A percentile compares a stretch with the other conserved stretches of the same genome.
phyloP scores from a whole-genome alignment of 495 filamentous ascomycete species.

The Aspergillus affinis region DNA sequence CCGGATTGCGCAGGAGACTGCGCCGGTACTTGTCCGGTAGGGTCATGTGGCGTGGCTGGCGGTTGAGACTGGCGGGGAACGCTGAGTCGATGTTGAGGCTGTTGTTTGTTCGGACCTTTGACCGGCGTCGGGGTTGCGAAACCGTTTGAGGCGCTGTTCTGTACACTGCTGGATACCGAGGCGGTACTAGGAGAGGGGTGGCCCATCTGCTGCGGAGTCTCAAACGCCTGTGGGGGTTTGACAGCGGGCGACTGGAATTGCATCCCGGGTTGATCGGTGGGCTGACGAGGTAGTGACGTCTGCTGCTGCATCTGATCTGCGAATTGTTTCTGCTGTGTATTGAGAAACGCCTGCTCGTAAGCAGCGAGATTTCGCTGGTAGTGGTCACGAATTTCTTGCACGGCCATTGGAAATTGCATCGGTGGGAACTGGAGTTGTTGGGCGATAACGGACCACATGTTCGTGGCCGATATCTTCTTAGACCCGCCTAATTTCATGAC shows the following conservation, averaged over 20 bases:
- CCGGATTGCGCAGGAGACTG: conserved; percentile 37
- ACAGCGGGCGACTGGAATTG: conserved; percentile 42
- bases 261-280: conserved; percentile 36
- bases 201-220: conserved; percentile 34
- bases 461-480: conserved; percentile 63
- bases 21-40: conserved; percentile 29
- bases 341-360: conserved; percentile 73
- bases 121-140: conserved; percentile 41
- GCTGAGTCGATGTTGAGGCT: conserved; percentile 38
- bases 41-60: conserved; percentile 33
- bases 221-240: conserved; percentile 35
- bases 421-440: conserved; percentile 63
- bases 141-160: conserved; percentile 38
- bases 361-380: conserved; percentile 70
- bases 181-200: conserved; percentile 39
- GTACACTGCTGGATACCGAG: conserved; percentile 34
- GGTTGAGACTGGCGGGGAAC: conserved; percentile 41
- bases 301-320: conserved; percentile 57
- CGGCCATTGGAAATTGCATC: conserved; percentile 62
- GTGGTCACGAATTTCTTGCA: conserved; percentile 65
- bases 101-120: conserved; percentile 41
- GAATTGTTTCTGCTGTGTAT: conserved; percentile 57
- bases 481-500: conserved; percentile 80
- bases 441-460: conserved; percentile 72
- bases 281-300: conserved; percentile 38